Evolutionary conservation across 1,284 basidiomycete species (phyloP).

Genomic region (Paramarasmius palmivorus): DNA sequence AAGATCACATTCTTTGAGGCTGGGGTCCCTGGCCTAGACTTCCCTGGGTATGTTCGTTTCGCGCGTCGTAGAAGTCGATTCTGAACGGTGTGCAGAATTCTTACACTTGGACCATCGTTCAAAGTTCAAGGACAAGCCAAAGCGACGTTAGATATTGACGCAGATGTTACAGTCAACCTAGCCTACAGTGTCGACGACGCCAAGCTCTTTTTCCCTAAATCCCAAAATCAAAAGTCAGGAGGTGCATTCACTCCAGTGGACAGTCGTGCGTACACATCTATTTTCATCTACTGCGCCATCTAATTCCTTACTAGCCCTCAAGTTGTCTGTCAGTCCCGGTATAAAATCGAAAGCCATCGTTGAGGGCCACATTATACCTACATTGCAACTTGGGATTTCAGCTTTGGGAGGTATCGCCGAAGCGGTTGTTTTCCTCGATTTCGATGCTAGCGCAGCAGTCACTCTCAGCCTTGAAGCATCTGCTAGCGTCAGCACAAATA

Average conservation of each 20-base stretch:
- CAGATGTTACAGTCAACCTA: conserved; percentile 16
- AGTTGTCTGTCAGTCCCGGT: conserved; percentile 34
- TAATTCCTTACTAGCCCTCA: conserved; percentile 25
- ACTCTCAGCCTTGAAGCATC: conserved; percentile 27
- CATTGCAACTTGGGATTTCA: conserved; percentile 36
- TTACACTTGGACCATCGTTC: conserved; percentile 14
- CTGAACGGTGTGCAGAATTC: conserved; percentile 9
- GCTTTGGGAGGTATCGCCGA: conserved; percentile 34
- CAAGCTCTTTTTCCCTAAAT: conserved; percentile 40
- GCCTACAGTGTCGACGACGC: conserved; percentile 19
- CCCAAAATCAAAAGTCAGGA: conserved; percentile 11
- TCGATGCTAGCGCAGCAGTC: conserved; percentile 36
- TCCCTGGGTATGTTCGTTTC: conserved; percentile 14
- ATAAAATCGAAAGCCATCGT: conserved; percentile 32
- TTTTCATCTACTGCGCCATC: conserved; percentile 4
- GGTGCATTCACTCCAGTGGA: conserved; percentile 34
- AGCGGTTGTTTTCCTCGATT: conserved; percentile 37
- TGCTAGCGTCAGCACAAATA: conserved; percentile 1
- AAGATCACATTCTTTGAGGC: conserved; percentile 13
- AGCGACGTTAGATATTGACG: conserved; percentile 11
- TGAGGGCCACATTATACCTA: conserved; percentile 44
- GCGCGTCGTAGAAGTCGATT: background rate
- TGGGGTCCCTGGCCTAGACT: conserved; percentile 18
- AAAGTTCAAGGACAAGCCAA: conserved; percentile 13
- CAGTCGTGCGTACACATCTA: conserved; percentile 25